phyloP scores from a whole-genome alignment of 352 stramenopile species.

The Globisporangium canariense region DNA sequence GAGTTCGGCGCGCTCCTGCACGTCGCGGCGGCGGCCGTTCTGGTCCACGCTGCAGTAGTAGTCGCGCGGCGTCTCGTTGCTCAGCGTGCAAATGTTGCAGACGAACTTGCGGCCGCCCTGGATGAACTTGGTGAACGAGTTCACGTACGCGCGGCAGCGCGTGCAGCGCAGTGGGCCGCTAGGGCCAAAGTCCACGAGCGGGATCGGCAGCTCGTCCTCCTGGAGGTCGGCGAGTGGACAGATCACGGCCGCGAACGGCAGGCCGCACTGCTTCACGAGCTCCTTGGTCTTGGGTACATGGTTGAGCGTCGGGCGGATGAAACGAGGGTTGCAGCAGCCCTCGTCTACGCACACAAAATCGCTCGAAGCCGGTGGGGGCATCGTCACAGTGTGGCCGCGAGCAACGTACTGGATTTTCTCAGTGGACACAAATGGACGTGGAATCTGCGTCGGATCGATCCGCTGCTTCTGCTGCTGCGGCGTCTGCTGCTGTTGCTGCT shows the following conservation, averaged over 20 bases:
- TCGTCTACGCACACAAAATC: conserved; percentile 84
- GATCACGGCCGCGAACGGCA: conserved; percentile 81
- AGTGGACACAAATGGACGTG: conserved; percentile 61
- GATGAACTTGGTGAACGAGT: conserved; percentile 87
- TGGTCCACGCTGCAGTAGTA: conserved; percentile 89
- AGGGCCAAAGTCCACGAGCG: conserved; percentile 83
- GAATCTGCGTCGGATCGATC: conserved; percentile 88
- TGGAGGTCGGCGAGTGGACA: conserved; percentile 79
- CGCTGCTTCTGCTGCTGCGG: conserved; percentile 59
- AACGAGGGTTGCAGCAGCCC: conserved; percentile 86
- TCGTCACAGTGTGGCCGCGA: conserved; percentile 76
- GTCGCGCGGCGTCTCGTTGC: conserved; percentile 81
- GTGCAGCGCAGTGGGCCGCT: conserved; percentile 80
- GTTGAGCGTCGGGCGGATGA: conserved; percentile 86
- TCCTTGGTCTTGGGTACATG: conserved; percentile 76
- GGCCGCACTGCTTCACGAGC: conserved; percentile 66
- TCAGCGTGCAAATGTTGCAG: conserved; percentile 86
- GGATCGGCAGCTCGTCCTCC: conserved; percentile 80
- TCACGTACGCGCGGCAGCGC: conserved; percentile 84
- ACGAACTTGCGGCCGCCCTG: conserved; percentile 82
- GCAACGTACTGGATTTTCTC: conserved; percentile 77
- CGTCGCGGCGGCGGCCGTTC: conserved; percentile 76
- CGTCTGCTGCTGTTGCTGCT: conserved; percentile 35
- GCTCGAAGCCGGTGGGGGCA: conserved; percentile 71
- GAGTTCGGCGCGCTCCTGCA: conserved; percentile 77